Percentiles rank a stretch among this genome's conserved stretches.
These are phyloP conservation scores for Podospora sp. DNA, from an alignment of 495 filamentous ascomycete species.

Conservation along the genomic window DNA sequence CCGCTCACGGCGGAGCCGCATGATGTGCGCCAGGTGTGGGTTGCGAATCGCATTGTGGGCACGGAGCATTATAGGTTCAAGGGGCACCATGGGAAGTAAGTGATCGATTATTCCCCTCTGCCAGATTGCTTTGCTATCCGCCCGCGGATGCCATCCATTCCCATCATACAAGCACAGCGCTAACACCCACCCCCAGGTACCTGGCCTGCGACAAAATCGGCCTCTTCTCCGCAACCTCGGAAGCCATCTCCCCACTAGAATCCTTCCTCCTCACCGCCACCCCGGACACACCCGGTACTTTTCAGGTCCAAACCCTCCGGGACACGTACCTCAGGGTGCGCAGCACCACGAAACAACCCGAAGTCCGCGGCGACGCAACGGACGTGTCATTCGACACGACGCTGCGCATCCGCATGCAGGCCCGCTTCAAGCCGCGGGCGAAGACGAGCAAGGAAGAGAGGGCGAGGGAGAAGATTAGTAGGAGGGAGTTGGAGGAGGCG, in stretches of 20 bases:
- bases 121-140: background rate
- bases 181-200: slow-evolving; percentile 47
- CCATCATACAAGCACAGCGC: background rate
- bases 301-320: slow-evolving; percentile 67
- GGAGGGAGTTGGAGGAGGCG: slow-evolving; percentile 81
- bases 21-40: slow-evolving; percentile 93
- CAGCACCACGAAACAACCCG: slow-evolving; percentile 53
- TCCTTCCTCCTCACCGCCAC: slow-evolving; percentile 72
- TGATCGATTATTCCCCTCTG: slow-evolving; percentile 15
- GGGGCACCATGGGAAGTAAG: slow-evolving; percentile 79
- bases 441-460: slow-evolving; percentile 73
- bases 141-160: background rate
- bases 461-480: slow-evolving; percentile 78
- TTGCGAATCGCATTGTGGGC: slow-evolving; percentile 82
- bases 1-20: slow-evolving; percentile 84
- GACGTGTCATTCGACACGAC: slow-evolving; percentile 73
- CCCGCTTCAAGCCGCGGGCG: slow-evolving; percentile 78
- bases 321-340: slow-evolving; percentile 62
- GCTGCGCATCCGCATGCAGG: slow-evolving; percentile 88
- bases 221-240: slow-evolving; percentile 69
- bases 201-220: slow-evolving; percentile 84
- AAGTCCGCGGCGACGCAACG: slow-evolving; percentile 78
- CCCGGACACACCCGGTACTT: slow-evolving; percentile 63
- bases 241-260: slow-evolving; percentile 82
- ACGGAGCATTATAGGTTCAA: slow-evolving; percentile 83